Conservation (phyloP, 371 early-diverging fungal genomes). For the Scutellospora calospora region DNA sequence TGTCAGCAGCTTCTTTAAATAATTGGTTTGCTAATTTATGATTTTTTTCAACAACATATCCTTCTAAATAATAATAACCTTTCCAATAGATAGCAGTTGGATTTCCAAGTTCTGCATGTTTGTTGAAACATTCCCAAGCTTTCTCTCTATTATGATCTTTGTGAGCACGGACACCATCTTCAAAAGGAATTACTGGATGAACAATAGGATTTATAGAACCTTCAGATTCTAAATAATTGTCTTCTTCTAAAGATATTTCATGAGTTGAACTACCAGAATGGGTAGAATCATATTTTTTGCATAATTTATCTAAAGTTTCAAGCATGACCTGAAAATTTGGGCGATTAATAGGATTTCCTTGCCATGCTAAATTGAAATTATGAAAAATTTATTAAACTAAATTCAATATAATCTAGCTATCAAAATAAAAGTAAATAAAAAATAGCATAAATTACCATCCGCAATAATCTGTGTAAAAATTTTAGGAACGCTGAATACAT, state of each 20-base stretch:
- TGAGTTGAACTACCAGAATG: not conserved
- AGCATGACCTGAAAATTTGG: too few species aligned
- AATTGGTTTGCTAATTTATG: not conserved
- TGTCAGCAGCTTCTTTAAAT: slow-evolving; percentile 7
- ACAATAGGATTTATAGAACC: not conserved
- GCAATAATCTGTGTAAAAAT: slow-evolving; percentile 12
- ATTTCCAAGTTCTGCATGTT: slow-evolving; percentile 12
- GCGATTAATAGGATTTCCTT: not conserved
- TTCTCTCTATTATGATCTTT: not conserved
- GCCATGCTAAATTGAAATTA: not conserved
- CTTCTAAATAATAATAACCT: slow-evolving; percentile 40
- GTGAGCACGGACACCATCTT: slow-evolving; percentile 32
- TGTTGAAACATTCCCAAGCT: slow-evolving; percentile 37
- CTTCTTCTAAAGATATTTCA: not conserved
- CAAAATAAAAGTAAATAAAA: not conserved
- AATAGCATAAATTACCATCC: not conserved
- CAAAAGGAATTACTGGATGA: slow-evolving; percentile 14
- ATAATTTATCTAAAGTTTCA: not conserved
- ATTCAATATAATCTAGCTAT: not conserved
- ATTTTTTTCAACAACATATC: slow-evolving; percentile 26
- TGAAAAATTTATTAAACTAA: not conserved
- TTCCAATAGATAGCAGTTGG: slow-evolving; percentile 31
- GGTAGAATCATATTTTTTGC: not conserved
- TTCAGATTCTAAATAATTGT: not conserved
- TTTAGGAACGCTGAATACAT: not conserved